Evolutionary conservation across 225 moss, liverwort and hornwort genomes (phyloP).

Genomic region (Lunularia cruciata): DNA sequence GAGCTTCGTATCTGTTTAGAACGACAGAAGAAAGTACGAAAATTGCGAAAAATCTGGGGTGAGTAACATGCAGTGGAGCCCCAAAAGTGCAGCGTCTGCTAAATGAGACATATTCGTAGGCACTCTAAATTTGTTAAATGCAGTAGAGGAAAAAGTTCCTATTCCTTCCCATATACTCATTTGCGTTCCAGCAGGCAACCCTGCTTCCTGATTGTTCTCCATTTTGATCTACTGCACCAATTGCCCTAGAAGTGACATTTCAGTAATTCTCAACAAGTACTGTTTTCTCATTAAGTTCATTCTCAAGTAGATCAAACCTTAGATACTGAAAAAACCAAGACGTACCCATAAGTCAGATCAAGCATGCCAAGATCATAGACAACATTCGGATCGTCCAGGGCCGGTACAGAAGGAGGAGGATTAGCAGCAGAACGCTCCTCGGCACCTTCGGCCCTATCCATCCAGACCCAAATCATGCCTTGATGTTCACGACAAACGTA

Average conservation of each 20-base stretch:
- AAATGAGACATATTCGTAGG: no score
- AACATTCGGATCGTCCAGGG: conserved; percentile 58
- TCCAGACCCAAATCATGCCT: conserved; percentile 84
- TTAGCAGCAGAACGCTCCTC: conserved; percentile 65
- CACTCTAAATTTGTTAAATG: no score
- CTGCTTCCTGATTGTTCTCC: no score
- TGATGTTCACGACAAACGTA: conserved; percentile 74
- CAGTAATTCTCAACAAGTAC: neutral
- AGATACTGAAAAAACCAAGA: neutral
- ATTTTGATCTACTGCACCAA: no score
- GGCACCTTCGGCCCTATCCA: conserved; percentile 62
- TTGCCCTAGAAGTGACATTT: neutral
- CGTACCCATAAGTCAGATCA: conserved; percentile 60
- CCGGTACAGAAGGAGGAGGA: conserved; percentile 59
- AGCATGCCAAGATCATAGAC: conserved; percentile 30
- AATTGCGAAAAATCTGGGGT: no score
- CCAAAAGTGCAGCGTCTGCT: no score
- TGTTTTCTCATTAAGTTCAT: neutral
- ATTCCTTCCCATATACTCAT: no score
- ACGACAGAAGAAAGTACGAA: no score
- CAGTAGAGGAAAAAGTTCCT: no score
- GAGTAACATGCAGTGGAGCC: no score
- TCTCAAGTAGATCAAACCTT: neutral
- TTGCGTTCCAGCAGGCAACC: no score
- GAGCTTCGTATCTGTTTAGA: conserved; percentile 55